These are phyloP conservation scores for Morella rubra DNA, from an alignment of 306 rosid genomes.

Conservation along the genomic window DNA sequence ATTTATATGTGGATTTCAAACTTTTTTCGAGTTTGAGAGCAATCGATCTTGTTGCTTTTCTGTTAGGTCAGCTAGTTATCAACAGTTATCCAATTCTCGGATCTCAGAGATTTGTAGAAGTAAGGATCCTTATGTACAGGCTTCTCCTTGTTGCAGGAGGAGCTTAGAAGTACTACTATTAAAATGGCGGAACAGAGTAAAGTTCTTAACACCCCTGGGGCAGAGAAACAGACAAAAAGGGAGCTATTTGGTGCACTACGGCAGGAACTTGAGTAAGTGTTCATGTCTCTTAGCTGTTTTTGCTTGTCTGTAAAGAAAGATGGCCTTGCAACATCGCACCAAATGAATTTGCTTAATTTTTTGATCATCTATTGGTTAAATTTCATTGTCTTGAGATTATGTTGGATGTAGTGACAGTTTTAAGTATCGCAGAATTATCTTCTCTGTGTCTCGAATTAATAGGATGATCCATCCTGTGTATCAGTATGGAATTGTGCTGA, in stretches of 20 bases:
- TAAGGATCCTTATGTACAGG: not conserved
- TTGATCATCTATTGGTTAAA: not conserved
- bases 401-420: not conserved
- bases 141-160: constrained; percentile 53
- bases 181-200: constrained; percentile 97
- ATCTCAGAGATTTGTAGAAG: no score
- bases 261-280: constrained; percentile 82
- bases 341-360: not conserved
- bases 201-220: constrained; percentile 81
- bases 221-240: constrained; percentile 92
- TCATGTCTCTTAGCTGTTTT: not conserved
- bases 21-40: not conserved
- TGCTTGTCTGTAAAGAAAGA: not conserved
- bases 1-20: not conserved
- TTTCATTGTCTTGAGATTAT: not conserved
- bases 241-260: constrained; percentile 86
- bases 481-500: not conserved
- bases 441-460: not conserved
- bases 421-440: not conserved
- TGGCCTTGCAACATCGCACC: not conserved
- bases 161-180: constrained; percentile 73
- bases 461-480: not conserved
- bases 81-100: no score
- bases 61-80: not conserved
- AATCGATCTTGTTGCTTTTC: not conserved